Conservation (phyloP, 2,329 filamentous ascomycete species). For the Aurifilum marmelostoma region DNA sequence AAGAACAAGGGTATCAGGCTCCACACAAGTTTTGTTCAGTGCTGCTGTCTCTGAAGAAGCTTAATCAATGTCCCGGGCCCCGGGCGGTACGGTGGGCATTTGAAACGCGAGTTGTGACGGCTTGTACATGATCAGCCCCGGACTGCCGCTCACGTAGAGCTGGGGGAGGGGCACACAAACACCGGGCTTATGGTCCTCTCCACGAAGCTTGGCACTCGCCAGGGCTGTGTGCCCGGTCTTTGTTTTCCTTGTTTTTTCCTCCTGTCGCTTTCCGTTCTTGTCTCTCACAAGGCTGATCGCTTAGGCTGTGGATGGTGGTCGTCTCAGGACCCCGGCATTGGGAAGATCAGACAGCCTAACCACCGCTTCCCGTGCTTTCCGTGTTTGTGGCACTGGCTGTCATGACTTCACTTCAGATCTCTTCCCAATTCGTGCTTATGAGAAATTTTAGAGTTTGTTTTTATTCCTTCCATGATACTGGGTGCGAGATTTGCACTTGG, state of each 20-base stretch:
- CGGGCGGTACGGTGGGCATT: background rate
- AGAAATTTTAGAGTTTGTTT: background rate
- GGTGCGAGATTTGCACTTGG: background rate
- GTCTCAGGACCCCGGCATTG: slow-evolving; percentile 13
- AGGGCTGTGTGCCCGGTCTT: slow-evolving; percentile 4
- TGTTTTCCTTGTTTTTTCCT: background rate
- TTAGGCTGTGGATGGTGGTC: background rate
- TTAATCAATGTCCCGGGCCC: background rate
- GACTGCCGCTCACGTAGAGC: background rate
- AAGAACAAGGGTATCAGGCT: background rate
- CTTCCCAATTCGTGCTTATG: background rate
- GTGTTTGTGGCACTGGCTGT: slow-evolving; percentile 20
- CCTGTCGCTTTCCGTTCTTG: background rate
- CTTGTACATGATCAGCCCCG: slow-evolving; percentile 27
- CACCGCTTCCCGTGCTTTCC: slow-evolving; percentile 20
- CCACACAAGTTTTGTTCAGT: background rate
- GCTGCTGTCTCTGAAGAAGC: background rate
- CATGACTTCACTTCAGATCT: background rate
- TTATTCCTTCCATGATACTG: background rate
- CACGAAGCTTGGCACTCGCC: background rate
- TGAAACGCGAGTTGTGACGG: slow-evolving; percentile 28
- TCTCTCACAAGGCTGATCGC: background rate
- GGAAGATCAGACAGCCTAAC: slow-evolving; percentile 25
- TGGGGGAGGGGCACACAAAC: background rate
- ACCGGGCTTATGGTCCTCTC: background rate